These are phyloP conservation scores for Wickerhamiella azymoides DNA, from an alignment of 805 yeast species.

Conservation along the genomic window DNA sequence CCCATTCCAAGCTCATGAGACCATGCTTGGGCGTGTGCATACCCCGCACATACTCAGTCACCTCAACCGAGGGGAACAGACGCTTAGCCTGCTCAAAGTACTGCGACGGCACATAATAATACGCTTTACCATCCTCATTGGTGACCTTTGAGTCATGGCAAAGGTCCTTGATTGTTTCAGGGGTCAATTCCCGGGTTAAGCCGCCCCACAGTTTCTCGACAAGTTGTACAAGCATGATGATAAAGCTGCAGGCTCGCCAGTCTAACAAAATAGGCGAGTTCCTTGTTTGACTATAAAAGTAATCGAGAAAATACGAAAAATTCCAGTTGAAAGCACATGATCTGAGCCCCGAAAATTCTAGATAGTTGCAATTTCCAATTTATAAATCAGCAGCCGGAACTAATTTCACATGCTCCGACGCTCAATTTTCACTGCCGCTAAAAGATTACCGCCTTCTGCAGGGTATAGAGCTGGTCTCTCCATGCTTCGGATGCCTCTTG, in stretches of 20 bases:
- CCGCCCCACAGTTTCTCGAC: constrained; percentile 13
- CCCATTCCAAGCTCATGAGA: constrained; percentile 63
- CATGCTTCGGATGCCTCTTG: neutral
- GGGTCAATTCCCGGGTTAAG: constrained; percentile 12
- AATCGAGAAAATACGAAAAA: no score
- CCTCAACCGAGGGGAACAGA: constrained; percentile 27
- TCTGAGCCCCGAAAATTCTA: neutral
- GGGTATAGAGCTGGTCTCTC: neutral
- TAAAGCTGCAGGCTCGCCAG: neutral
- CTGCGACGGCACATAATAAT: constrained; percentile 6
- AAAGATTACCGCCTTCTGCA: neutral
- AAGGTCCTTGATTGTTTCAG: constrained; percentile 8
- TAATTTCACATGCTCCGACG: neutral
- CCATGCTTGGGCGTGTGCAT: constrained; percentile 46
- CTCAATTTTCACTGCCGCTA: neutral
- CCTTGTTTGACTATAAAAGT: no score
- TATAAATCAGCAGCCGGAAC: neutral
- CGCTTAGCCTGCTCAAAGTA: constrained; percentile 23
- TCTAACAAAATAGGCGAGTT: no score
- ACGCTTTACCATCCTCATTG: neutral
- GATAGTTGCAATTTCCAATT: neutral
- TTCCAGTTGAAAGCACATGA: no score
- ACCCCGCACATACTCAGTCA: constrained; percentile 33
- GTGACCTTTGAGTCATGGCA: constrained; percentile 10
- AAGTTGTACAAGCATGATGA: neutral